Base-by-base conservation (phyloP, 2,329 filamentous ascomycete genomes). In the Clonostachys rhizophaga region DNA sequence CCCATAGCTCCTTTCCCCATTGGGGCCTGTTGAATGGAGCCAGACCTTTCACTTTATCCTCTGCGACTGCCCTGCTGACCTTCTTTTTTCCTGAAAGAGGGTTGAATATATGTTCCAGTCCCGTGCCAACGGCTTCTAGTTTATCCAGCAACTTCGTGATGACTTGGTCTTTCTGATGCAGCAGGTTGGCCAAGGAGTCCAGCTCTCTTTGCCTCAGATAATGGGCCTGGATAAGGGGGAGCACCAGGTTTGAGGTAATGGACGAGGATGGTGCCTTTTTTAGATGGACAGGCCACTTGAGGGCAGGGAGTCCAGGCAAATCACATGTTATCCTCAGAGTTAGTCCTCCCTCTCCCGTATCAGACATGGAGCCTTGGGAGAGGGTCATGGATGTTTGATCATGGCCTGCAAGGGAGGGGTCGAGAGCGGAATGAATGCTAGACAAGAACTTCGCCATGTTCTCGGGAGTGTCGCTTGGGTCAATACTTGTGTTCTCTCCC, bases 371-470 rank as follows among this genome's bases (percentile, higher is more conserved):
- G 33, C 50, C 62, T 48, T 65, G 63, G 5, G 60, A 58, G 41
- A 84, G 58, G 13, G 60, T 66, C 46, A 84, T 56, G 49, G 64
- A 64, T 52, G 71, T 78, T 51, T 65, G 66, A 50, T 61, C 59
- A 52, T 75, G 72, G 36, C 68, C 69, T 17, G 61, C 58, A 36
- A 67, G 66, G 17, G 58, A 79, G 48, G 52, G 70, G 68, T 71
- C 76, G 58, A 81, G 65, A 33, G 76, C 74, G 39, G 68, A 67
- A 43, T 70, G 64, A 16, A 92, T 69, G 55, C 86, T 84, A 18
- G 78, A 72, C 13, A 91, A 68, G 45, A 92, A 81, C 44, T 83
- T 82, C 24, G 67, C 61, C 66, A 89, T 80, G 57, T 92, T 87
- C 44, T 81, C 78, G 0, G 74, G 69, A 50, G 85, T 84, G 53